Percentiles rank a stretch among this genome's conserved stretches.
Evolutionary conservation across 257 asterid species (phyloP).

Genomic region (Forsythia viridissima): DNA sequence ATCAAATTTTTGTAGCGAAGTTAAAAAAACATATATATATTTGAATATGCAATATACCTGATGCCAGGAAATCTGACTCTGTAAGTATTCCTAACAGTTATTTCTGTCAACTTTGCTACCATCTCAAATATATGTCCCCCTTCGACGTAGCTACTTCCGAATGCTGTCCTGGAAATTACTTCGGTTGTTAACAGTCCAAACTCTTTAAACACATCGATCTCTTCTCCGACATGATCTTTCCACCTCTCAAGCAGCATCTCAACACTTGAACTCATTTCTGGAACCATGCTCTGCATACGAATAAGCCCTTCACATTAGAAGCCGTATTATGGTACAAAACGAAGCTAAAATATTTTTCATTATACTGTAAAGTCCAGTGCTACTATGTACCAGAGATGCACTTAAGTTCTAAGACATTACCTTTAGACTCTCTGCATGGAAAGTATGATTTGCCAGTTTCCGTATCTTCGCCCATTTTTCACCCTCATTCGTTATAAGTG

Average conservation of each 20-base stretch:
- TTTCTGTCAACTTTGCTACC: conserved; percentile 34
- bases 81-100: conserved; percentile 36
- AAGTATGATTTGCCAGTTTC: conserved; percentile 54
- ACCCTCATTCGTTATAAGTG: conserved; percentile 49
- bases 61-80: conserved; percentile 34
- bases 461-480: conserved; percentile 54
- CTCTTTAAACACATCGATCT: conserved; percentile 49
- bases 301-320: neutral
- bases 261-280: conserved; percentile 44
- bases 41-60: conserved; percentile 17
- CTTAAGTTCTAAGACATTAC: conserved; percentile 12
- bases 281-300: conserved; percentile 41
- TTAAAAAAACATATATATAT: neutral
- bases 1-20: neutral
- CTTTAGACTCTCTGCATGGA: conserved; percentile 50
- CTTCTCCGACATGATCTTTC: conserved; percentile 35
- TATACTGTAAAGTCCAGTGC: neutral
- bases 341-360: neutral
- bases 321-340: neutral
- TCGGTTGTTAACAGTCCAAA: conserved; percentile 48
- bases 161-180: conserved; percentile 57
- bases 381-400: neutral
- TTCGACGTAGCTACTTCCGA: conserved; percentile 47
- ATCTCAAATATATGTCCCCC: conserved; percentile 51
- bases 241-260: conserved; percentile 41